Base-by-base conservation (phyloP, 768 basidiomycete species). In the Tubosaeta sp. region DNA sequence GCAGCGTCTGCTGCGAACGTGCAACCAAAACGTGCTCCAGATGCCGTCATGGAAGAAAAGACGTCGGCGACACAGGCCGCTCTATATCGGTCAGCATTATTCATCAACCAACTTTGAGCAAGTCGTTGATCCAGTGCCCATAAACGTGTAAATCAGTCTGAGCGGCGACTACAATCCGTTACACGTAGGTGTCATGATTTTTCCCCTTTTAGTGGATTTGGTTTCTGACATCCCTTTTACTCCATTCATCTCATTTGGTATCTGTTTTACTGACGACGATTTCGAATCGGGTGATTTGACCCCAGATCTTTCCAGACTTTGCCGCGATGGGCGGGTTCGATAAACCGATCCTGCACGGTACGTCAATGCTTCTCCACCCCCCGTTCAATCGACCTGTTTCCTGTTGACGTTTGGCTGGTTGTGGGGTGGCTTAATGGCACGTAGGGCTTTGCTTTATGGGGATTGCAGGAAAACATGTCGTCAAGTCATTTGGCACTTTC, bases 261-360 rank as follows among this genome's bases (percentile, higher is more conserved):
- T 33, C 25, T 32, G 12, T 22, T 14, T n/a, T 1, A 3, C 25
- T 19, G 6, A 16, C 19, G 43, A 35, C 34, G 19, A 10, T 12
- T 38, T 26, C 31, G 9, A 54, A 59, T 57, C 37, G 50, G 34
- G 44, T 12, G 19, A 2, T 52, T 42, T 13, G 34, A 32, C 45
- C 53, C 17, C 16, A 93, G 88, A 92, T 99, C 60, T 83, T 88
- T 48, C 95, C 97, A 1, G 84, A 91, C 53, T 98, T 97, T 64
- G 93, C 97, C 11, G 86, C 88, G 11, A 86, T 95, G 46, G 95
- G 92, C n/a, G 94, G 94, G 0, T 97, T 95, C 67, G 86, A 92
- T 59, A 84, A 84, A 67, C 95, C 95, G 1, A 94, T 91, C 56
- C 73, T 91, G 16, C 89, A 91, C 60, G 89, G 78, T 76, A 53